Percentiles rank a stretch among this genome's conserved stretches.
Conservation (phyloP, 768 basidiomycete species). For the Boletus bicolor region DNA sequence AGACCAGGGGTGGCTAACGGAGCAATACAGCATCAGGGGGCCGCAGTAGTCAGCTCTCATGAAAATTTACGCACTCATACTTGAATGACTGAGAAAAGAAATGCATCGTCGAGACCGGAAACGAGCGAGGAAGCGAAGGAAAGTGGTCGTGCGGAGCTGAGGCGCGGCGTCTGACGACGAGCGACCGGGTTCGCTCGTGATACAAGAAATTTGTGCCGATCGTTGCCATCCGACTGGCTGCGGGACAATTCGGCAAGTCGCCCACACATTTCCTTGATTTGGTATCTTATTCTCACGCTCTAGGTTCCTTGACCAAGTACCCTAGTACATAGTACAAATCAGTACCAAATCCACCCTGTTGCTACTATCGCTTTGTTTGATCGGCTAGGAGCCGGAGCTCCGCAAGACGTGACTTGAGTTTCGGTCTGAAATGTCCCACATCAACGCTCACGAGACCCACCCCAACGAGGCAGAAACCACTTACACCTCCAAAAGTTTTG, state of each 20-base stretch:
- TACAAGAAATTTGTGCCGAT: slow-evolving; percentile 15
- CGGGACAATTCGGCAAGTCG: slow-evolving; percentile 17
- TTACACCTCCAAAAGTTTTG: slow-evolving; percentile 83
- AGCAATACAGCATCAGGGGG: slow-evolving; percentile 11
- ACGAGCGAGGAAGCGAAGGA: slow-evolving; percentile 20
- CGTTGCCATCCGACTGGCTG: slow-evolving; percentile 28
- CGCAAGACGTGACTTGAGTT: slow-evolving; percentile 70
- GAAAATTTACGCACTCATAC: slow-evolving; percentile 63
- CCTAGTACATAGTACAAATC: too few species aligned
- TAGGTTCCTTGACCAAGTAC: too few species aligned
- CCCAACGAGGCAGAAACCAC: slow-evolving; percentile 26
- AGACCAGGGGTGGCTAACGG: slow-evolving; percentile 76
- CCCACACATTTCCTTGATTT: not conserved
- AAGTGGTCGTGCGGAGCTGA: slow-evolving; percentile 21
- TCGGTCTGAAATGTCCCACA: slow-evolving; percentile 50
- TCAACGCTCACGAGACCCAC: not conserved
- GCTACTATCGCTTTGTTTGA: slow-evolving; percentile 13
- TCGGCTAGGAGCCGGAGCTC: slow-evolving; percentile 53
- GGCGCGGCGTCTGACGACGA: slow-evolving; percentile 16
- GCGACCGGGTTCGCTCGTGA: not conserved
- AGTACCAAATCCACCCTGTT: not conserved
- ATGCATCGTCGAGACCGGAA: slow-evolving; percentile 54
- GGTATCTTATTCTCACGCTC: slow-evolving; percentile 6
- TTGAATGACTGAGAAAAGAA: slow-evolving; percentile 83
- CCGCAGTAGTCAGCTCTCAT: not conserved